Percentiles rank a stretch among this genome's conserved stretches.
These are phyloP conservation scores for Trichocladium uniseriatum DNA, from an alignment of 495 filamentous ascomycete species.

Conservation along the genomic window DNA sequence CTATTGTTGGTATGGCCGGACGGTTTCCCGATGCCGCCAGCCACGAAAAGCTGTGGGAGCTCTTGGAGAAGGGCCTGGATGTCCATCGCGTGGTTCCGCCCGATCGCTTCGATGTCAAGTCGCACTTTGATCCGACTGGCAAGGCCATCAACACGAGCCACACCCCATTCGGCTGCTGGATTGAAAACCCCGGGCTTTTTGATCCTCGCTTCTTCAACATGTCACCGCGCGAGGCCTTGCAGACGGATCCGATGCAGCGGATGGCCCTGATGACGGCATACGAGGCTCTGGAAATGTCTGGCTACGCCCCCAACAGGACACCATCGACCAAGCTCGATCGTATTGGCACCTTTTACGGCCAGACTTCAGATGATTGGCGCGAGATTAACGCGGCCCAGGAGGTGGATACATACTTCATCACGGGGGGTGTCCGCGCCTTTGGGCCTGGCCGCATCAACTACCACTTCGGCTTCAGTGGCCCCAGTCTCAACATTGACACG, in stretches of 20 bases:
- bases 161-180: slow-evolving; percentile 82
- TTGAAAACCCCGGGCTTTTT: slow-evolving; percentile 76
- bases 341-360: slow-evolving; percentile 86
- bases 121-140: slow-evolving; percentile 67
- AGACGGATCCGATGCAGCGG: slow-evolving; percentile 85
- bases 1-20: slow-evolving; percentile 70
- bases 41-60: slow-evolving; percentile 60
- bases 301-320: slow-evolving; percentile 78
- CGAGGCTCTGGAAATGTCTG: slow-evolving; percentile 85
- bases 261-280: slow-evolving; percentile 77
- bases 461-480: slow-evolving; percentile 80
- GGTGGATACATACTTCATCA: slow-evolving; percentile 90
- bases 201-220: slow-evolving; percentile 92
- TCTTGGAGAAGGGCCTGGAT: slow-evolving; percentile 57
- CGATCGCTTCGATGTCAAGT: slow-evolving; percentile 70
- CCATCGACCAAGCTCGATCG: slow-evolving; percentile 75
- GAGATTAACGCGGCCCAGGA: slow-evolving; percentile 86
- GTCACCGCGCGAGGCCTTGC: slow-evolving; percentile 82
- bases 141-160: slow-evolving; percentile 70
- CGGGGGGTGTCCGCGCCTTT: slow-evolving; percentile 80
- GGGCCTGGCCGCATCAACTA: slow-evolving; percentile 79
- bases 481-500: slow-evolving; percentile 78
- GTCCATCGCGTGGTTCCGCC: slow-evolving; percentile 53
- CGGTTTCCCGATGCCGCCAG: slow-evolving; percentile 62
- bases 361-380: slow-evolving; percentile 86